These are phyloP conservation scores for Colletotrichum orchidophilum DNA, from an alignment of 2,329 filamentous ascomycete genomes.

Conservation along the genomic window DNA sequence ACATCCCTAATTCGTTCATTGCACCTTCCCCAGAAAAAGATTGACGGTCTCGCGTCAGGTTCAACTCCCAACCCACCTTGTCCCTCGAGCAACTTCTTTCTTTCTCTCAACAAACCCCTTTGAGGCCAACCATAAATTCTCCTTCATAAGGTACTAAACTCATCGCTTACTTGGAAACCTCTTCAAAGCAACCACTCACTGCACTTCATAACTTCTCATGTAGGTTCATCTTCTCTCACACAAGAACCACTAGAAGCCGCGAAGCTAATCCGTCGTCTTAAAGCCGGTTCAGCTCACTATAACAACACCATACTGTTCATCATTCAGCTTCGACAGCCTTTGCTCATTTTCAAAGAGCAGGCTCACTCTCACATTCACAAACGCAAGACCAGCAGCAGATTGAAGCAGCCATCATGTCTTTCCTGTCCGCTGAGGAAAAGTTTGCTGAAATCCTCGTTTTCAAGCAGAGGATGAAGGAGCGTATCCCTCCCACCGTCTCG, in stretches of 20 bases:
- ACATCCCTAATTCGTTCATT: not conserved
- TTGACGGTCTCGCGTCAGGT: not conserved
- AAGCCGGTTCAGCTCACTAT: too few species aligned
- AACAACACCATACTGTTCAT: not conserved
- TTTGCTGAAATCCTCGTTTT: not conserved
- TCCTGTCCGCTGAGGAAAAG: not conserved
- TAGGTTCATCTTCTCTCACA: not conserved
- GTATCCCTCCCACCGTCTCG: constrained; percentile 10
- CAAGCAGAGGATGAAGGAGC: not conserved
- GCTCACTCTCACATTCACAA: not conserved
- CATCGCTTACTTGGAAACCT: not conserved
- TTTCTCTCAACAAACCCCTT: not conserved
- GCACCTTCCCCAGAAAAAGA: not conserved
- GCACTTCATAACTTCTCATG: not conserved
- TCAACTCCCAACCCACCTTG: not conserved
- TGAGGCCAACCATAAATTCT: not conserved
- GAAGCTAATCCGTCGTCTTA: too few species aligned
- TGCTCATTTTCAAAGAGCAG: not conserved
- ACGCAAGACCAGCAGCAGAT: not conserved
- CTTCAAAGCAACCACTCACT: not conserved
- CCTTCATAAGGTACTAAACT: not conserved
- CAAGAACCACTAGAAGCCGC: not conserved
- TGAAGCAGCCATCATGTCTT: not conserved
- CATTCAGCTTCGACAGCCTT: not conserved
- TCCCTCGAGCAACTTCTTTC: not conserved